Conservation (phyloP, 805 yeast species). For the Kluyveromyces starmeri region DNA sequence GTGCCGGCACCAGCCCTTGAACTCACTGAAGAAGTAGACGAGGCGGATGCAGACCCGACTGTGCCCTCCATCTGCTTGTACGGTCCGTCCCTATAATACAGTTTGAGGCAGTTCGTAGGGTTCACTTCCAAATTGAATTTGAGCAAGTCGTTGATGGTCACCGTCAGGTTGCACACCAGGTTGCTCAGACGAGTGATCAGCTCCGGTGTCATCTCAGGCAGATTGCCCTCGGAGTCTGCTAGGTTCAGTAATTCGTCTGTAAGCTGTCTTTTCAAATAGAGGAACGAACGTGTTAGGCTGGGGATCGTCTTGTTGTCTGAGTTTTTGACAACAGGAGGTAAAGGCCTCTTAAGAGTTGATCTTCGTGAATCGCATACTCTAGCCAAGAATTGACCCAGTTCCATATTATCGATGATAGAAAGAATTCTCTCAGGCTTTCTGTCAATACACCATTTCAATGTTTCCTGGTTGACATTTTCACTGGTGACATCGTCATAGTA, state of each 20-base stretch:
- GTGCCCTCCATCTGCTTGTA: background rate
- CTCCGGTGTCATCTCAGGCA: slow-evolving; percentile 5
- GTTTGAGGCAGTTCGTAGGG: slow-evolving; percentile 26
- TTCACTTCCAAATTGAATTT: slow-evolving; percentile 21
- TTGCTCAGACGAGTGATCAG: slow-evolving; percentile 13
- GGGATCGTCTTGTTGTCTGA: background rate
- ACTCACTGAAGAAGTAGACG: background rate
- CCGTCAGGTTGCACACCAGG: slow-evolving; percentile 17
- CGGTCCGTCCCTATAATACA: slow-evolving; percentile 2
- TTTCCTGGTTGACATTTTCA: background rate
- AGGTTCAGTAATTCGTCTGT: slow-evolving; percentile 12
- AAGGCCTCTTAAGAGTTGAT: slow-evolving; percentile 7
- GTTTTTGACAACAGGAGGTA: background rate
- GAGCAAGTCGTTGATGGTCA: slow-evolving; percentile 18
- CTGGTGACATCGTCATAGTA: slow-evolving; percentile 2
- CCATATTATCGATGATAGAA: slow-evolving; percentile 18
- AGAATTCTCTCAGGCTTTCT: slow-evolving; percentile 15
- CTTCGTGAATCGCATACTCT: slow-evolving; percentile 20
- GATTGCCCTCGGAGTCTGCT: slow-evolving; percentile 8
- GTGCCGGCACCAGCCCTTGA: slow-evolving; percentile 14
- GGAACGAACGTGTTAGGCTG: background rate
- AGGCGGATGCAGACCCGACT: background rate
- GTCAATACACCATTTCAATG: slow-evolving; percentile 24
- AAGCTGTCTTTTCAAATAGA: slow-evolving; percentile 1
- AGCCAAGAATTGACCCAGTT: slow-evolving; percentile 20